Percentiles rank a stretch among this genome's conserved stretches.
Conservation (phyloP, 1,139 yeast genomes). For the Hansenula lynferdii region DNA sequence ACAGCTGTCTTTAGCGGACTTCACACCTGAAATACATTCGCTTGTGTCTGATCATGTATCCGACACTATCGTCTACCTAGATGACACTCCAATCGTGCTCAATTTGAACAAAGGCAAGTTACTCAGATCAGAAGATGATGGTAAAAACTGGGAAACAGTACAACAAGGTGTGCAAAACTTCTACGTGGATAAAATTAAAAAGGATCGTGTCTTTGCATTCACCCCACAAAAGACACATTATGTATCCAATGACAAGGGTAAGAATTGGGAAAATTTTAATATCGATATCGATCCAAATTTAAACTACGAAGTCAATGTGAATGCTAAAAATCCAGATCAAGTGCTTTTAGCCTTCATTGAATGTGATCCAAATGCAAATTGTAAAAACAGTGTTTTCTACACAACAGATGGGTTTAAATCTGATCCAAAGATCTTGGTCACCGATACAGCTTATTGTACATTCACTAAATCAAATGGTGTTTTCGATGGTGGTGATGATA, state of each 20-base stretch:
- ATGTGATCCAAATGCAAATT: constrained; percentile 32
- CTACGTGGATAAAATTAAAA: constrained; percentile 40
- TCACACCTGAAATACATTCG: constrained; percentile 19
- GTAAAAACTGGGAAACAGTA: constrained; percentile 44
- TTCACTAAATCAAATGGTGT: constrained; percentile 43
- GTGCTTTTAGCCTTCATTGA: constrained; percentile 34
- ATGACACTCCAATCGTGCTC: constrained; percentile 49
- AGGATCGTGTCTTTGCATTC: constrained; percentile 49
- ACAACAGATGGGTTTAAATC: constrained; percentile 52
- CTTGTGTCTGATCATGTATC: constrained; percentile 12
- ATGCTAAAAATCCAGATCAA: constrained; percentile 36
- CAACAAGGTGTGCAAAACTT: constrained; percentile 28
- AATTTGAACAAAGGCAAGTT: constrained; percentile 32
- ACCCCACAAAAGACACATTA: constrained; percentile 39
- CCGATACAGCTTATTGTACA: constrained; percentile 37
- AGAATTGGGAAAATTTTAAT: constrained; percentile 47
- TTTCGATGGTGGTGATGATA: constrained; percentile 36
- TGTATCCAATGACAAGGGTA: constrained; percentile 53
- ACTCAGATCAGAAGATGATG: constrained; percentile 51
- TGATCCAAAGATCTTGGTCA: constrained; percentile 29
- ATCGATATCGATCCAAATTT: constrained; percentile 18
- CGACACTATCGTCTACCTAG: constrained; percentile 37
- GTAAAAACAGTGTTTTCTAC: constrained; percentile 38
- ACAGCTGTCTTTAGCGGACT: constrained; percentile 6
- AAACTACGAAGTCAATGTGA: constrained; percentile 30